Percentiles rank a stretch among this genome's conserved stretches.
phyloP scores from a whole-genome alignment of 2,329 filamentous ascomycete species.

The Botrytis medusae region DNA sequence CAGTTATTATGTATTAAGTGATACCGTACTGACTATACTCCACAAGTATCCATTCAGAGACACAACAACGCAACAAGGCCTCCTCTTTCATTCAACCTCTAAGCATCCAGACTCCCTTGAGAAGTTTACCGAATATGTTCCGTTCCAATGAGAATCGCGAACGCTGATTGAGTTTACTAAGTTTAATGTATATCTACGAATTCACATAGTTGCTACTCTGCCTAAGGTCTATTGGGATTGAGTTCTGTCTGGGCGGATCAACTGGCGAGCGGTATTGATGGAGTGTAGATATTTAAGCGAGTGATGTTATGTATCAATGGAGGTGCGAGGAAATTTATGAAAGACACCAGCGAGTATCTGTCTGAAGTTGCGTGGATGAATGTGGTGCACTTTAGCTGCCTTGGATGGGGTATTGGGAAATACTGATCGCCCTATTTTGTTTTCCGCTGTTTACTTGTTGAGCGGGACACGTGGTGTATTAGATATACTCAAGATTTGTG shows the following conservation, averaged over 20 bases:
- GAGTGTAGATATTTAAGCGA: not conserved
- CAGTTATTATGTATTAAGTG: too few species aligned
- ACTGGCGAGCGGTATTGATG: not conserved
- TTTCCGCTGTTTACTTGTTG: not conserved
- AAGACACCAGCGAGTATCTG: not conserved
- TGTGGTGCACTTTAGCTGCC: not conserved
- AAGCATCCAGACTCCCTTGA: too few species aligned
- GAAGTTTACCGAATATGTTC: not conserved
- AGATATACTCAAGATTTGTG: not conserved
- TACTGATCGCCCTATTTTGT: not conserved
- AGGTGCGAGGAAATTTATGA: not conserved
- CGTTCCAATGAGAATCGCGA: accelerated
- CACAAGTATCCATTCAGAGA: not conserved
- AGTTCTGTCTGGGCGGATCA: not conserved
- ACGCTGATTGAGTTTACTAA: accelerated
- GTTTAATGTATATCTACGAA: not conserved
- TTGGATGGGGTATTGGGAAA: not conserved
- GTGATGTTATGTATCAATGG: not conserved
- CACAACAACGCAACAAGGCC: not conserved
- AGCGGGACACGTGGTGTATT: not conserved
- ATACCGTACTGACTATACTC: too few species aligned
- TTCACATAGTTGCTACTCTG: not conserved
- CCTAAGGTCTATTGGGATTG: not conserved
- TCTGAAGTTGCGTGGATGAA: not conserved
- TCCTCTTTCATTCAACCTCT: too few species aligned